Base-by-base conservation (phyloP, 495 filamentous ascomycete species). In the Evernia prunastri region DNA sequence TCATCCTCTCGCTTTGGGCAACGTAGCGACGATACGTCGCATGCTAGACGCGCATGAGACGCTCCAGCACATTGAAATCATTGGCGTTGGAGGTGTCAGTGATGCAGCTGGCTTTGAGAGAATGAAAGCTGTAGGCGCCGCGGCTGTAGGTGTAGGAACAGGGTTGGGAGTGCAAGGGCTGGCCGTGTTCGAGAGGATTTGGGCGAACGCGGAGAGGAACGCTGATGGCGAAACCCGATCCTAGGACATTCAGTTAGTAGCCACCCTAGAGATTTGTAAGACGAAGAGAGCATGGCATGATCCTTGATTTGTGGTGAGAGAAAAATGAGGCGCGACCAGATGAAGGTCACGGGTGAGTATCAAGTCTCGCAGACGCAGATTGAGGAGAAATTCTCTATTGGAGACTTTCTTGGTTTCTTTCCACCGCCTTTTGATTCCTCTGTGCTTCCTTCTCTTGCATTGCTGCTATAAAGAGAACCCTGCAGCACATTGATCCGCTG, bases 1-100 rank as follows among this genome's bases (percentile, higher is more conserved):
- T 59, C 88, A 90, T 73, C 86, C 88, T 7, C 76, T 90, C 3
- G 86, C 88, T n/a, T 70, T 91, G 35, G 88, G 88, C 17, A 91
- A 91, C 68, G 87, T 90, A 29, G 72, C 71, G 47, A 85, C 82
- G 11, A 74, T 90, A 25, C 71, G 84, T 25, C 67, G 67, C 56
- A 67, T 86, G 78, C 67, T 90, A 36, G 81, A 86, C 67, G 73
- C 73, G 59, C 70, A 76, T 37, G 66, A 67, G 1, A 68, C 73
- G 56, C 59, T 87, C 57, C 66, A 69, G 18, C 71, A 76, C 33
- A 73, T 90, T 33, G 68, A 71, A 9, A 73, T 90, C 37, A 82
- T 90, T 60, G 88, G 88, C 0, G 79, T 88, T 6, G 88, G 88
- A 0, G 88, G 88, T 1, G 88, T 90, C 2, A 68, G 72, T 27